Evolutionary conservation across 768 basidiomycete species (phyloP).

Genomic region (Mycena sanguinolenta): DNA sequence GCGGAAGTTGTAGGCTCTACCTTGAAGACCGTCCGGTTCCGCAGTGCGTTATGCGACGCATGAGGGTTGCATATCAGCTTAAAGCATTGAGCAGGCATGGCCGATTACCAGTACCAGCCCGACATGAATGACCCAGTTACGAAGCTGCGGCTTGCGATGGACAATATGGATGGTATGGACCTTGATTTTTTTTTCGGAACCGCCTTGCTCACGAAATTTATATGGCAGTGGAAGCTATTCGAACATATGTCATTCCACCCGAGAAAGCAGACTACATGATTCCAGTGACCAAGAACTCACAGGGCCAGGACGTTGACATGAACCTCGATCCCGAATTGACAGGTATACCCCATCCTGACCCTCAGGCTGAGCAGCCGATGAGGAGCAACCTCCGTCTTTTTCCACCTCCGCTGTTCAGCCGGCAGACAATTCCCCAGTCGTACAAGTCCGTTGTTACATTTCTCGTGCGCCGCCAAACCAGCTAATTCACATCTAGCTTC

Average conservation of each 20-base stretch:
- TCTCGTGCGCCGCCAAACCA: neutral
- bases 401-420: constrained; percentile 91
- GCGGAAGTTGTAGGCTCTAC: constrained; percentile 80
- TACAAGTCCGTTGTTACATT: constrained; percentile 72
- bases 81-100: constrained; percentile 74
- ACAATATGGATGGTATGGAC: constrained; percentile 83
- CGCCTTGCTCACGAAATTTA: constrained; percentile 17
- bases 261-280: constrained; percentile 75
- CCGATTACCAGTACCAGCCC: constrained; percentile 92
- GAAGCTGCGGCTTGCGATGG: constrained; percentile 79
- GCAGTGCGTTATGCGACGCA: constrained; percentile 71
- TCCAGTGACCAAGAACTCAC: constrained; percentile 41
- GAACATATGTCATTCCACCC: constrained; percentile 75
- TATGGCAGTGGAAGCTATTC: constrained; percentile 76
- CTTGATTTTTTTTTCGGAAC: neutral
- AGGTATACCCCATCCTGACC: constrained; percentile 37
- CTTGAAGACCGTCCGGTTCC: constrained; percentile 89
- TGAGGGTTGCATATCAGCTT: neutral
- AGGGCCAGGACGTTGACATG: constrained; percentile 45
- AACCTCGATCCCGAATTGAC: constrained; percentile 68
- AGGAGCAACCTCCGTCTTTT: constrained; percentile 80
- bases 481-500: constrained; percentile 61
- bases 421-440: constrained; percentile 81
- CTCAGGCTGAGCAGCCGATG: constrained; percentile 38
- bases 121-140: constrained; percentile 77